Base-by-base conservation (phyloP, 169 alveolate genomes). In the Eimeria nieschulzi region DNA sequence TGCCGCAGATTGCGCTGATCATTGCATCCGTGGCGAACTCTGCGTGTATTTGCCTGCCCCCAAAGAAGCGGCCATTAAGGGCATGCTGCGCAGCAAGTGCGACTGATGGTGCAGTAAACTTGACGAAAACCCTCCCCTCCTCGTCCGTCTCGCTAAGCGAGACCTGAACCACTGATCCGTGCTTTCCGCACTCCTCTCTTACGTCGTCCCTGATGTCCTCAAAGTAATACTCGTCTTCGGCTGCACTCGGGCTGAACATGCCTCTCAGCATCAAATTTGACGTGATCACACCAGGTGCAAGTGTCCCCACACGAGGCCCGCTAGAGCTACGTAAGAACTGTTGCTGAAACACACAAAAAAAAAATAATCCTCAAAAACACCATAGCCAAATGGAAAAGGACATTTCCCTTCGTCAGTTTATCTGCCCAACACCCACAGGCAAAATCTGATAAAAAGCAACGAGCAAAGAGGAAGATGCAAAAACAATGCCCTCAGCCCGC, bases 201-300 rank as follows among this genome's bases (percentile, higher is more conserved):
- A 96, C 98, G 88, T 97, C 98, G n/a, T 95, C 98, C 84, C 92
- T 93, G 71, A 97, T 95, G 54, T 97, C 98, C 21, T 84, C 95
- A 83, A 96, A 95, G 91, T 64, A 75, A 21, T 63, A 78, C 68
- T 70, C 91, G 82, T 83, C 79, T 9, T 66, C 71, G 26, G 93
- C 61, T 70, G 88, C 75, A 94, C 80, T 55, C 17, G 64, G 80
- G 78, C 85, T 39, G 82, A 66, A 83, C 86, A 79, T 59, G 12
- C 82, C 88, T 19, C 88, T 39, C 66, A 87, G 23, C 64, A 55
- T 46, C 55, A 23, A 23, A 23, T 79, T 66, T 9, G 91, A 61
- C 2, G 83, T 59, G 55, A 87, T 75, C 10, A 70, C 76, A 1
- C 85, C 76, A 1, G 76, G 85, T 5, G 76, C 78, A 64, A 71